These are phyloP conservation scores for Penicillium sp. DNA, from an alignment of 2,329 filamentous ascomycete species.

Conservation along the genomic window DNA sequence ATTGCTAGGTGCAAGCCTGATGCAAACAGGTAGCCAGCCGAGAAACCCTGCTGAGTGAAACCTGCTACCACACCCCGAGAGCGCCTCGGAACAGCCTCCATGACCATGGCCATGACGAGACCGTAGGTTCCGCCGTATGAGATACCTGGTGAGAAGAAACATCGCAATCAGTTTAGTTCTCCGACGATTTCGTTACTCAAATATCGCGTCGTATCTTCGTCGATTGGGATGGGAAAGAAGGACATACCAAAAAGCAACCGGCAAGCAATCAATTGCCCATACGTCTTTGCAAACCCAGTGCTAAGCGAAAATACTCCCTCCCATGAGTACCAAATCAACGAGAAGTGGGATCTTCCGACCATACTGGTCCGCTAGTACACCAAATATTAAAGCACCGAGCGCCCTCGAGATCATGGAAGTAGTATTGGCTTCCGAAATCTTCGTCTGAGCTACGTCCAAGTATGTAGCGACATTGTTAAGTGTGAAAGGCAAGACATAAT, in stretches of 20 bases:
- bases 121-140: conserved; percentile 9
- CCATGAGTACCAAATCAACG: conserved; percentile 6
- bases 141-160: not conserved
- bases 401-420: conserved; percentile 6
- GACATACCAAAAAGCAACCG: conserved; percentile 2
- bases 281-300: conserved; percentile 2
- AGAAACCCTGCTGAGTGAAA: conserved; percentile 8
- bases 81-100: conserved; percentile 3
- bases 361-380: conserved; percentile 5
- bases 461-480: not conserved
- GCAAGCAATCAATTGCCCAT: conserved; percentile 3
- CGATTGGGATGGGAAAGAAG: not conserved
- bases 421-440: conserved; percentile 9
- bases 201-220: not conserved
- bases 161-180: not conserved
- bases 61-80: conserved; percentile 7
- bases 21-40: conserved; percentile 4
- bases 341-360: conserved; percentile 7
- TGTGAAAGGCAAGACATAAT: conserved; percentile 7
- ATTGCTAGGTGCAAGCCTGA: conserved; percentile 10
- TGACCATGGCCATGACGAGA: conserved; percentile 3
- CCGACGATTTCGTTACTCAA: too few relatives aligned
- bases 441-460: conserved; percentile 2
- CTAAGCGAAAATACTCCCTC: conserved; percentile 3
- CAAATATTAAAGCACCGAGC: conserved; percentile 7